A percentile compares a stretch with the other conserved stretches of the same genome.
Conservation (phyloP, 2,329 filamentous ascomycete species). For the Xylariaceae sp. region DNA sequence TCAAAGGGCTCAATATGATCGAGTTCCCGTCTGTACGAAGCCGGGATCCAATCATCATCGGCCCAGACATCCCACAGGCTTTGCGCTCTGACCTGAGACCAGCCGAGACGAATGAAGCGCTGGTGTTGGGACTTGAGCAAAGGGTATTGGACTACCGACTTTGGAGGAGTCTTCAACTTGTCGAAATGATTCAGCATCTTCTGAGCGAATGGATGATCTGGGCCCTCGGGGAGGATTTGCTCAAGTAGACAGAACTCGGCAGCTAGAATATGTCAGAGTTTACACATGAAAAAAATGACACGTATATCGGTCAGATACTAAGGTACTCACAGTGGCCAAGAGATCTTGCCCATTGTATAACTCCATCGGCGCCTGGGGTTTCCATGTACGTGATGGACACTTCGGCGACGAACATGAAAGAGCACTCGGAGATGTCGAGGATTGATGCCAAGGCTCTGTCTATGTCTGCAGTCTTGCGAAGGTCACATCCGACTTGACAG, state of each 20-base stretch:
- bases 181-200: conserved; percentile 84
- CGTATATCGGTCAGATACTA: no score
- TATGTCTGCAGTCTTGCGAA: conserved; percentile 65
- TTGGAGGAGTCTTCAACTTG: conserved; percentile 76
- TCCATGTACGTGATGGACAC: conserved; percentile 93
- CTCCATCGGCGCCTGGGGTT: conserved; percentile 64
- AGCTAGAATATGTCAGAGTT: no score
- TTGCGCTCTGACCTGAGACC: conserved; percentile 58
- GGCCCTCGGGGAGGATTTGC: conserved; percentile 77
- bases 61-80: conserved; percentile 85
- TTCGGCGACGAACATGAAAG: conserved; percentile 80
- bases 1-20: conserved; percentile 82
- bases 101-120: conserved; percentile 70
- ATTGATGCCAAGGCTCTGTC: conserved; percentile 57
- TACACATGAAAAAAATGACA: no score
- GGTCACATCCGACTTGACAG: conserved; percentile 76
- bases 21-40: conserved; percentile 57
- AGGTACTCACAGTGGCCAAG: conserved; percentile 59
- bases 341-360: conserved; percentile 75
- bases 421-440: conserved; percentile 55
- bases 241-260: conserved; percentile 85
- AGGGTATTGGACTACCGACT: conserved; percentile 69
- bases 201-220: conserved; percentile 75
- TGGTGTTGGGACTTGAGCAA: conserved; percentile 61
- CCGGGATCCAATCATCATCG: conserved; percentile 61